Conservation (phyloP, 257 asterid species). For the Solanum tacnaense region DNA sequence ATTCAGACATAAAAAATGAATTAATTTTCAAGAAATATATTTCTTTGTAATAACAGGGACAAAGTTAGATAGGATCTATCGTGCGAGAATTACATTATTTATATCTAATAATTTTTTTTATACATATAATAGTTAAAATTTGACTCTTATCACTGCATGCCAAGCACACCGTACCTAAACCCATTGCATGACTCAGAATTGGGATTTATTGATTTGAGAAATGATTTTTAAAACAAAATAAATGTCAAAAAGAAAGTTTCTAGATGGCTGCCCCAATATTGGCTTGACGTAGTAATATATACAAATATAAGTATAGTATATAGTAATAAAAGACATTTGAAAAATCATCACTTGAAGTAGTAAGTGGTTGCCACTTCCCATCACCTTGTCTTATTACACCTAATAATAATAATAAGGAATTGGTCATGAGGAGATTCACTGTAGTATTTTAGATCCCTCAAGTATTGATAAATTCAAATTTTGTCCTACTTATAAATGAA, state of each 20-base stretch:
- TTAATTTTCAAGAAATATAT: too few species aligned
- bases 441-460: not conserved
- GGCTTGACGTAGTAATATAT: not conserved
- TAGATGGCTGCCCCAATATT: not conserved
- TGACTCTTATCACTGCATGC: not conserved
- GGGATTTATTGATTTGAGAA: not conserved
- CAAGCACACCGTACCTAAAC: not conserved
- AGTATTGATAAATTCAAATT: not conserved
- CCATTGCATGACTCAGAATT: not conserved
- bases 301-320: not conserved
- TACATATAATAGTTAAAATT: too few species aligned
- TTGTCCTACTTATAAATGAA: not conserved
- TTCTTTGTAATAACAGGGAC: rapidly evolving
- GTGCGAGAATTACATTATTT: too few species aligned
- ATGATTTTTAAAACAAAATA: not conserved
- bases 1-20: not conserved
- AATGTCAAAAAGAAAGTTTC: not conserved
- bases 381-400: not conserved
- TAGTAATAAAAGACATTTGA: not conserved
- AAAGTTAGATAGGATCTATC: rapidly evolving
- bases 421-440: not conserved
- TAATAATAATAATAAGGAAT: not conserved
- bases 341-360: not conserved
- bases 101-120: too few species aligned
- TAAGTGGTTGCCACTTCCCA: not conserved